These are phyloP conservation scores for Conticribra guillardii DNA, from an alignment of 108 stramenopile species.

Conservation along the genomic window DNA sequence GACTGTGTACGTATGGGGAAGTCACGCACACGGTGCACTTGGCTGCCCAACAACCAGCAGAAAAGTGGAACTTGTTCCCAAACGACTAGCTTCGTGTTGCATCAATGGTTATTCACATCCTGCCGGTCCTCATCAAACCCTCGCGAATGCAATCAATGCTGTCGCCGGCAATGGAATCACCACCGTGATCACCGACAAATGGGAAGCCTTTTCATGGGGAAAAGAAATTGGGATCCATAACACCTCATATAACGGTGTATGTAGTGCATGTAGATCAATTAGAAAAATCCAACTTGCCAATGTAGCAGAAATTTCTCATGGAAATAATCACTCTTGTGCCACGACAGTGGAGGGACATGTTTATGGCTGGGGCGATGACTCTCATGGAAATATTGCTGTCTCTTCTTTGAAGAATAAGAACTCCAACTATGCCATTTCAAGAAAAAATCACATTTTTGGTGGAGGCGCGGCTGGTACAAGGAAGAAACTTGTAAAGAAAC, in stretches of 20 bases:
- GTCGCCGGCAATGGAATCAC: slow-evolving; percentile 17
- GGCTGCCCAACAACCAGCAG: background rate
- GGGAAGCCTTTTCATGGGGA: slow-evolving; percentile 26
- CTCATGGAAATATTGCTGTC: background rate
- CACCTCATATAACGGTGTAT: background rate
- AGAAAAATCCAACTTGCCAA: slow-evolving; percentile 6
- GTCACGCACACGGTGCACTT: background rate
- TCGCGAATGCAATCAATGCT: background rate
- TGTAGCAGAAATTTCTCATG: slow-evolving; percentile 15
- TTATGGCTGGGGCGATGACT: slow-evolving; percentile 23
- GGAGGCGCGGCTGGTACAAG: background rate
- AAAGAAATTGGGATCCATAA: background rate
- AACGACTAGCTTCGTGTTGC: background rate
- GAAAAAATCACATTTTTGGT: too few species aligned
- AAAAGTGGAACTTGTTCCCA: background rate
- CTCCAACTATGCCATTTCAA: background rate
- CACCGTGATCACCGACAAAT: slow-evolving; percentile 16
- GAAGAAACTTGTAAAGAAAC: slow-evolving; percentile 3
- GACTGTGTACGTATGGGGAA: background rate
- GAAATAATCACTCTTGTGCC: slow-evolving; percentile 5
- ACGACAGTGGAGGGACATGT: slow-evolving; percentile 4
- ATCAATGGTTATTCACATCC: background rate
- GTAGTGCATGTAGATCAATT: slow-evolving; percentile 7
- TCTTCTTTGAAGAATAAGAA: background rate
- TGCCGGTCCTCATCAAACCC: background rate